Conservation (phyloP, 176 grass and related monocot species). For the Typha latifolia region DNA sequence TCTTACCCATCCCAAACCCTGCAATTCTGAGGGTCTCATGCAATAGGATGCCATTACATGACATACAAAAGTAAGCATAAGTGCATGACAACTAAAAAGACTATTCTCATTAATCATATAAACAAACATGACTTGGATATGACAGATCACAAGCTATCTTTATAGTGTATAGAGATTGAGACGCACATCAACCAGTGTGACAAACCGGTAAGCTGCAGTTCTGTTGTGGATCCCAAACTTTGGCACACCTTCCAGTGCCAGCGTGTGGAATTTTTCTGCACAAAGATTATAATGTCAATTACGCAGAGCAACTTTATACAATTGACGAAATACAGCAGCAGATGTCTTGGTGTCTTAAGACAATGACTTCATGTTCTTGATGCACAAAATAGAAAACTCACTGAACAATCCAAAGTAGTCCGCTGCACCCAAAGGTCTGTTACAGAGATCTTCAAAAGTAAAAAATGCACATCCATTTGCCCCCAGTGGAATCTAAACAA, state of each 20-base stretch:
- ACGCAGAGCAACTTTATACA: not conserved
- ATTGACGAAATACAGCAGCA: not conserved
- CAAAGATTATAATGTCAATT: conserved; percentile 2
- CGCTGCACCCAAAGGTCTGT: conserved; percentile 82
- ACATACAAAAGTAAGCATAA: too few species aligned
- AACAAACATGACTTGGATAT: not conserved
- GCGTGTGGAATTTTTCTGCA: conserved; percentile 85
- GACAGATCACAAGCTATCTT: not conserved
- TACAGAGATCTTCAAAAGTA: conserved; percentile 78
- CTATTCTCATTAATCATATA: too few species aligned
- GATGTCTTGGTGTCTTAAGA: not conserved
- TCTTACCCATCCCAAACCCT: too few species aligned
- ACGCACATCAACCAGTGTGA: conserved; percentile 88
- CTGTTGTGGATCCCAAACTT: conserved; percentile 75
- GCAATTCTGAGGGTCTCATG: too few species aligned
- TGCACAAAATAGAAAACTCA: conserved; percentile 28
- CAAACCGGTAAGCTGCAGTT: conserved; percentile 81
- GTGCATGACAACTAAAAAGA: too few species aligned
- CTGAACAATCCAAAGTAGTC: conserved; percentile 96
- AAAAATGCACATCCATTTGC: conserved; percentile 94
- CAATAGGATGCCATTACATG: too few species aligned
- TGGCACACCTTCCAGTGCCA: conserved; percentile 72
- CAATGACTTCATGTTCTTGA: not conserved
- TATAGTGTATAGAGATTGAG: not conserved
- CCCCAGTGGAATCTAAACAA: conserved; percentile 54